Evolutionary conservation across 768 basidiomycete species (phyloP).

Genomic region (Podaxis sp.): DNA sequence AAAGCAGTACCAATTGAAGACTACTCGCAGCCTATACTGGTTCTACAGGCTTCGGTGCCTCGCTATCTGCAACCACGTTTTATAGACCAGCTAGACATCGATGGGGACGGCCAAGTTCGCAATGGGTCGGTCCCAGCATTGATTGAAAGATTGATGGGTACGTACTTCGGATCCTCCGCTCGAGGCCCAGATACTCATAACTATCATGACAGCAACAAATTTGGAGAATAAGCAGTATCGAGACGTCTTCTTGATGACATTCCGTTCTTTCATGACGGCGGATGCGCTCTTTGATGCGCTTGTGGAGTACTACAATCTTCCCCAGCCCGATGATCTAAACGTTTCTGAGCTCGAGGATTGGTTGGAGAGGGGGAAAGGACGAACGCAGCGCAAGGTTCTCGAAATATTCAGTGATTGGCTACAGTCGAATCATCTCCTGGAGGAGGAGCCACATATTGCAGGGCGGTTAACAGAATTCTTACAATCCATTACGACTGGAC

Average conservation of each 20-base stretch:
- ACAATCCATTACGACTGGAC: slow-evolving; percentile 28
- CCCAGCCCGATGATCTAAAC: slow-evolving; percentile 47
- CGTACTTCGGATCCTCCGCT: background rate
- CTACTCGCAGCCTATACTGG: slow-evolving; percentile 27
- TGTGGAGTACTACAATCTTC: slow-evolving; percentile 59
- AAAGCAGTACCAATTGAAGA: slow-evolving; percentile 26
- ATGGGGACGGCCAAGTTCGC: slow-evolving; percentile 63
- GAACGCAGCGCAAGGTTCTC: slow-evolving; percentile 62
- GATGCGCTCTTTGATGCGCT: slow-evolving; percentile 69
- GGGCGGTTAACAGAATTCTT: slow-evolving; percentile 58
- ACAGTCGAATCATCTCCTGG: slow-evolving; percentile 56
- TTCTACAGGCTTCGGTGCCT: slow-evolving; percentile 36
- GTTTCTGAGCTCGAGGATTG: slow-evolving; percentile 61
- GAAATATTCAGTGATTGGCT: slow-evolving; percentile 61
- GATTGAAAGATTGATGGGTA: slow-evolving; percentile 57
- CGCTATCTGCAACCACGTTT: slow-evolving; percentile 64
- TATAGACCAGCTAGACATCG: slow-evolving; percentile 62
- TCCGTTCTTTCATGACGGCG: slow-evolving; percentile 75
- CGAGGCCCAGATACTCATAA: background rate
- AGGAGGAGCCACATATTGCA: slow-evolving; percentile 65
- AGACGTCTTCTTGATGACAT: slow-evolving; percentile 79
- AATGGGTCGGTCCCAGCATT: slow-evolving; percentile 72
- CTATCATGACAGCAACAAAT: slow-evolving; percentile 21
- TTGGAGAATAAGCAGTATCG: slow-evolving; percentile 37
- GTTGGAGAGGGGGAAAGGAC: slow-evolving; percentile 59